A percentile compares a stretch with the other conserved stretches of the same genome.
phyloP scores from a whole-genome alignment of 1,284 basidiomycete species.

The Ceratobasidium sp. region DNA sequence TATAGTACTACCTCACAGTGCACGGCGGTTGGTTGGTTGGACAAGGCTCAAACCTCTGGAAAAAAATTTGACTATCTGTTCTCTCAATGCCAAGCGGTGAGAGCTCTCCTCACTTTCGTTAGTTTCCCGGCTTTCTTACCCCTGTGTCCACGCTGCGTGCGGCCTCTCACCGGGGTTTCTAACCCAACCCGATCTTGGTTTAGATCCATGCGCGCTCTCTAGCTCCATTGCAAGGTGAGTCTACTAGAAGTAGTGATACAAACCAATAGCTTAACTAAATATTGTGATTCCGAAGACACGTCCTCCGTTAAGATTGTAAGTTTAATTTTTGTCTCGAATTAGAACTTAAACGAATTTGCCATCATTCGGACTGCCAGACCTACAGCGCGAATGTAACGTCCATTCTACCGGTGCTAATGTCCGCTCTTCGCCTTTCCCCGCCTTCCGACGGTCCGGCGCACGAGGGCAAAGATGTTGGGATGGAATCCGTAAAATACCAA shows the following conservation, averaged over 20 bases:
- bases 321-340: conserved; percentile 41
- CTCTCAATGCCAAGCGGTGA: conserved; percentile 85
- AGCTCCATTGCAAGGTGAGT: conserved; percentile 75
- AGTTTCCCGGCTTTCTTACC: conserved; percentile 45
- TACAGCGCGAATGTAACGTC: conserved; percentile 79
- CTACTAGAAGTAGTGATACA: neutral
- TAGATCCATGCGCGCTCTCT: conserved; percentile 79
- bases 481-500: conserved; percentile 52
- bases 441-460: conserved; percentile 68
- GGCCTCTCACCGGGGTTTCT: neutral
- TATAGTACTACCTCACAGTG: conserved; percentile 79
- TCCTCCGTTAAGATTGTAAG: conserved; percentile 75
- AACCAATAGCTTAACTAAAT: conserved; percentile 3
- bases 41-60: conserved; percentile 89
- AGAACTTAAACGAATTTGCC: conserved; percentile 47
- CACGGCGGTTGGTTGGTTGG: conserved; percentile 92
- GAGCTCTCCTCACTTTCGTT: conserved; percentile 37
- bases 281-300: conserved; percentile 56
- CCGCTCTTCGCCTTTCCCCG: conserved; percentile 78
- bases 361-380: conserved; percentile 57
- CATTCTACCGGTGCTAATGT: conserved; percentile 80
- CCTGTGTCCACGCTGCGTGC: conserved; percentile 19
- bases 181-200: conserved; percentile 2
- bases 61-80: conserved; percentile 88
- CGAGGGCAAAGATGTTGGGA: conserved; percentile 70